Percentiles rank a stretch among this genome's conserved stretches.
Evolutionary conservation across 768 basidiomycete genomes (phyloP).

Genomic region (Phanerodontia chrysosporium): DNA sequence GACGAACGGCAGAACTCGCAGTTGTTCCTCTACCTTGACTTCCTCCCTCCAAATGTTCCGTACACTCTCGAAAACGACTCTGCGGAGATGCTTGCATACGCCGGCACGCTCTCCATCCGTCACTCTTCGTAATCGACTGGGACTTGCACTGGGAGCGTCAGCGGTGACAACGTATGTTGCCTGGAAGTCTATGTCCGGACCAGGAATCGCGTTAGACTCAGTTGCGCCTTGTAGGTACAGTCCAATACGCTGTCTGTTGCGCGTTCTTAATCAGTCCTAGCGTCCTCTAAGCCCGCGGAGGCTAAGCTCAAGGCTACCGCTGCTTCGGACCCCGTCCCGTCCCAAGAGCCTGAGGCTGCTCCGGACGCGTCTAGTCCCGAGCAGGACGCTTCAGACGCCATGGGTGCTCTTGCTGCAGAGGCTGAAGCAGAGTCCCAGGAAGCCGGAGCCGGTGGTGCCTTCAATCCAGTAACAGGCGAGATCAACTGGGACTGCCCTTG

Average conservation of each 20-base stretch:
- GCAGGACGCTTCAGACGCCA: conserved; percentile 1
- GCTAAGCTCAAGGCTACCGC: conserved; percentile 1
- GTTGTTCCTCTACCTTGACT: background rate
- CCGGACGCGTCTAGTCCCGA: background rate
- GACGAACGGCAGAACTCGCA: background rate
- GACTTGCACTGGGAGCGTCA: conserved; percentile 25
- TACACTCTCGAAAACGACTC: conserved; percentile 47
- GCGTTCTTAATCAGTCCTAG: background rate
- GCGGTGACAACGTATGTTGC: conserved; percentile 29
- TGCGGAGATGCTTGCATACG: conserved; percentile 53
- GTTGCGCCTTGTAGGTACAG: conserved; percentile 5
- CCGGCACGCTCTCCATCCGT: conserved; percentile 19
- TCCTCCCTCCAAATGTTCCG: conserved; percentile 41
- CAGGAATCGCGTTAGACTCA: conserved; percentile 24
- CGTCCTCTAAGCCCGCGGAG: background rate
- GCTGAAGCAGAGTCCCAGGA: conserved; percentile 23
- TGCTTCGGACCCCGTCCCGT: background rate
- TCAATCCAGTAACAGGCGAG: conserved; percentile 94
- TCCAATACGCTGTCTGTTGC: background rate
- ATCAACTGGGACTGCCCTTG: conserved; percentile 99
- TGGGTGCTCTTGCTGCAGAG: conserved; percentile 13
- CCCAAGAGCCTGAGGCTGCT: background rate
- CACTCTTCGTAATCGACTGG: conserved; percentile 16
- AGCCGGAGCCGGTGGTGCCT: conserved; percentile 49
- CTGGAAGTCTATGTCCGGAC: conserved; percentile 24